phyloP scores from a whole-genome alignment of 108 stramenopile genomes.

The Schizochytrium sp. region DNA sequence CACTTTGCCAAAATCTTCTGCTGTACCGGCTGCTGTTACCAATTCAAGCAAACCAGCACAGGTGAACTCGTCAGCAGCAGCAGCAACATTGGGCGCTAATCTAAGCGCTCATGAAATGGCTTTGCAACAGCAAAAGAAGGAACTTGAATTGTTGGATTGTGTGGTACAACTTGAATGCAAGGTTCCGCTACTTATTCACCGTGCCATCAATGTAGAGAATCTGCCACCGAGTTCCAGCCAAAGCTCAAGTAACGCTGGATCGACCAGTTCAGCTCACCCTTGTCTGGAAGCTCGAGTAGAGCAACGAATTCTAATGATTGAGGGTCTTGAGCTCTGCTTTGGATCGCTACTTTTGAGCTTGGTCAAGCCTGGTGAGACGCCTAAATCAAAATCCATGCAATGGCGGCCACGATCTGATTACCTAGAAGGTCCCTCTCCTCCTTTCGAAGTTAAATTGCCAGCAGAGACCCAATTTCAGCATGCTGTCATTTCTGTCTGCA shows the following conservation, averaged over 20 bases:
- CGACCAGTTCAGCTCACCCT: no score
- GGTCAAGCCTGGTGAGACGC: not conserved
- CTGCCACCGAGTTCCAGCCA: no score
- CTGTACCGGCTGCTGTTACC: not conserved
- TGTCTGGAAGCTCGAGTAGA: not conserved
- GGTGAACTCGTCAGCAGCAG: no score
- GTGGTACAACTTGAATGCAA: constrained; percentile 8
- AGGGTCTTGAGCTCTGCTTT: not conserved
- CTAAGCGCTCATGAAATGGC: not conserved
- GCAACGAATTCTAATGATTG: not conserved
- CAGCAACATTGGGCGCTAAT: no score
- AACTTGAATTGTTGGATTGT: not conserved
- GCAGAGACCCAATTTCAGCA: not conserved
- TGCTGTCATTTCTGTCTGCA: not conserved
- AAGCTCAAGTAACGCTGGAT: no score
- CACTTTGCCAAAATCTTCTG: not conserved
- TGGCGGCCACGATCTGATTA: constrained; percentile 21
- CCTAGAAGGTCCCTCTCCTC: not conserved
- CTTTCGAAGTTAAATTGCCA: not conserved
- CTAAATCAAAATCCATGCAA: not conserved
- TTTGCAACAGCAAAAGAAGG: not conserved
- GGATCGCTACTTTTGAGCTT: not conserved
- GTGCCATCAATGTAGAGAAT: not conserved
- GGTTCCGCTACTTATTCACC: not conserved
- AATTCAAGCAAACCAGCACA: not conserved